These are phyloP conservation scores for Ettlia oleoabundans DNA, from an alignment of 139 green algal genomes.

Conservation along the genomic window DNA sequence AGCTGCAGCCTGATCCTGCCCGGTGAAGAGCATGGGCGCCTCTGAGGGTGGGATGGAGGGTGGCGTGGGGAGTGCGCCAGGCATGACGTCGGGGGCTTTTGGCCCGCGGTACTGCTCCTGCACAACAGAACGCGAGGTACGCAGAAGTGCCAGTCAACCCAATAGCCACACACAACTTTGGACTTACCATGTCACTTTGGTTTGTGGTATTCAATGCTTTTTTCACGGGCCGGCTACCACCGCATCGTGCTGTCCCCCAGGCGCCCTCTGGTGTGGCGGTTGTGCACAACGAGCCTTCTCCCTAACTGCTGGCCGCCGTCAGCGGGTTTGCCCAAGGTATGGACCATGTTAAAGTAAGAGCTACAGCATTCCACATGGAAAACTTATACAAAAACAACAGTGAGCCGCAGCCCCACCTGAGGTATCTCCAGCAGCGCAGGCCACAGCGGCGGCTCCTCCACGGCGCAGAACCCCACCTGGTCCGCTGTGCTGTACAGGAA, in stretches of 20 bases:
- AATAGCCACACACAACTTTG: too few species aligned
- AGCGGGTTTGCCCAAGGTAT: too few species aligned
- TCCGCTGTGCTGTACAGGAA: conserved; percentile 61
- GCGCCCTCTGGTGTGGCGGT: too few species aligned
- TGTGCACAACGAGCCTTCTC: too few species aligned
- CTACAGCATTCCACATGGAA: not conserved
- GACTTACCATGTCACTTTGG: too few species aligned
- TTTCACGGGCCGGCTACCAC: too few species aligned
- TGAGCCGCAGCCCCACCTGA: not conserved
- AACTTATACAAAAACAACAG: not conserved
- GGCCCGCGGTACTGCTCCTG: conserved; percentile 23
- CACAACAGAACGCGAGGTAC: too few species aligned
- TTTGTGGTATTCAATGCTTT: too few species aligned
- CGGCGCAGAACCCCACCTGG: conserved; percentile 63
- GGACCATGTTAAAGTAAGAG: not conserved
- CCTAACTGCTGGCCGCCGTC: too few species aligned
- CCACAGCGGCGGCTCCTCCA: conserved; percentile 60
- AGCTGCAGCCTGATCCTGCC: conserved; percentile 5
- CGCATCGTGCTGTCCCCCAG: too few species aligned
- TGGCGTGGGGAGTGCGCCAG: not conserved
- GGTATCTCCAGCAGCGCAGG: conserved; percentile 54
- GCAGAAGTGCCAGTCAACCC: too few species aligned
- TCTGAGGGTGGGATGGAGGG: conserved; percentile 1
- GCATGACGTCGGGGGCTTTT: conserved; percentile 6
- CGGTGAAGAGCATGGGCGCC: conserved; percentile 38